phyloP scores from a whole-genome alignment of 805 yeast genomes.

The Saccharomyces jurei region DNA sequence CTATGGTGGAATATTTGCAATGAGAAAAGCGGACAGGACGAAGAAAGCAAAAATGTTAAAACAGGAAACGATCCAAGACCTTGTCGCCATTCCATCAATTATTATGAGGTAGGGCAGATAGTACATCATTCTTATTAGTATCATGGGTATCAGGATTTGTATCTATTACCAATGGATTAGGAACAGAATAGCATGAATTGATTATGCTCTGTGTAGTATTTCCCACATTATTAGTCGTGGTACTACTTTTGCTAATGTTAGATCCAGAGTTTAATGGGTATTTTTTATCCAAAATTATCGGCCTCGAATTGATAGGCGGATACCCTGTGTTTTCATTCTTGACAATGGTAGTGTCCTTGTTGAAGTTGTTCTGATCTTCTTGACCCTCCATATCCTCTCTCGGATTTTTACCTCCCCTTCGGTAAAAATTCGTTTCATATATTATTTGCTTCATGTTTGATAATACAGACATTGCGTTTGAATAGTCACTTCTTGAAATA shows the following conservation, averaged over 20 bases:
- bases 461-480: constrained; percentile 15
- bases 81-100: neutral
- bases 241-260: neutral
- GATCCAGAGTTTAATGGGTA: neutral
- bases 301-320: neutral
- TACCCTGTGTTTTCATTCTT: neutral
- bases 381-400: constrained; percentile 13
- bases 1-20: neutral
- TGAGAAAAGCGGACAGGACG: neutral
- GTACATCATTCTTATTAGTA: neutral
- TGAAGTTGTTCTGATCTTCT: constrained; percentile 2
- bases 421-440: constrained; percentile 15
- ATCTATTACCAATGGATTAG: neutral
- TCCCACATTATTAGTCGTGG: neutral
- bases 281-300: neutral
- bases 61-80: neutral
- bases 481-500: constrained; percentile 16
- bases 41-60: neutral
- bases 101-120: neutral
- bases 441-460: constrained; percentile 19
- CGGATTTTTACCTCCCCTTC: constrained; percentile 24
- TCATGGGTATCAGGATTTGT: neutral
- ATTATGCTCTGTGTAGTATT: neutral
- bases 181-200: neutral
- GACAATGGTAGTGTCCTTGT: neutral